A percentile compares a stretch with the other conserved stretches of the same genome.
These are phyloP conservation scores for Picea glauca DNA, from an alignment of 75 land plant species.

Conservation along the genomic window DNA sequence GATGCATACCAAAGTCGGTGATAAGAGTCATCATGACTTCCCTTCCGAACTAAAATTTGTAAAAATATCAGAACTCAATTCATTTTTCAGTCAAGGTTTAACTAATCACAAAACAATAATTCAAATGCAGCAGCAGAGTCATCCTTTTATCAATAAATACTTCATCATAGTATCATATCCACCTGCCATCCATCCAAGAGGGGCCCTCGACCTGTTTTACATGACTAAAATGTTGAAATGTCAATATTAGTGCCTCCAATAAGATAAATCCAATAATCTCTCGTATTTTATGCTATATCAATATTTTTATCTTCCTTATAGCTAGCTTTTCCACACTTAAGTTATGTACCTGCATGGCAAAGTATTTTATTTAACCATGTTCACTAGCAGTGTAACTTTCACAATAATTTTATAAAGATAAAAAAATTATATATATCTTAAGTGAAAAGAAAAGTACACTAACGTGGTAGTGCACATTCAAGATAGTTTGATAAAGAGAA, in stretches of 20 bases:
- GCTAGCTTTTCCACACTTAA: conserved; percentile 44
- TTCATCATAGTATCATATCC: neutral
- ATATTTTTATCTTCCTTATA: conserved; percentile 49
- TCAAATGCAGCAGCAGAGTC: neutral
- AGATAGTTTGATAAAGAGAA: neutral
- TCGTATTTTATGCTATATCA: conserved; percentile 48
- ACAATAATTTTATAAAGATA: neutral
- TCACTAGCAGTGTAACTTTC: neutral
- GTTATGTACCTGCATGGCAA: conserved; percentile 49
- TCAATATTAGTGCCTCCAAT: conserved; percentile 41
- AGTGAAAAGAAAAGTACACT: conserved; percentile 12
- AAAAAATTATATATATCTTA: neutral
- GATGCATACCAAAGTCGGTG: neutral
- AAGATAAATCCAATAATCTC: conserved; percentile 69
- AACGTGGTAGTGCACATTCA: conserved; percentile 26
- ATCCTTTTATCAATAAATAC: neutral
- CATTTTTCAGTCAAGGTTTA: neutral
- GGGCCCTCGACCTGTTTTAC: conserved; percentile 54
- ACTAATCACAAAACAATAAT: neutral
- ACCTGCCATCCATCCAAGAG: conserved; percentile 73
- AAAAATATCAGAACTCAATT: neutral
- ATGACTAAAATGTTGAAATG: conserved; percentile 45
- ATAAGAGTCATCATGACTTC: too few relatives aligned
- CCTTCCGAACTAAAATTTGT: neutral
- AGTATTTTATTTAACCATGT: neutral